phyloP scores from a whole-genome alignment of 2,329 filamentous ascomycete species.

The Coniochaeta prunicola region DNA sequence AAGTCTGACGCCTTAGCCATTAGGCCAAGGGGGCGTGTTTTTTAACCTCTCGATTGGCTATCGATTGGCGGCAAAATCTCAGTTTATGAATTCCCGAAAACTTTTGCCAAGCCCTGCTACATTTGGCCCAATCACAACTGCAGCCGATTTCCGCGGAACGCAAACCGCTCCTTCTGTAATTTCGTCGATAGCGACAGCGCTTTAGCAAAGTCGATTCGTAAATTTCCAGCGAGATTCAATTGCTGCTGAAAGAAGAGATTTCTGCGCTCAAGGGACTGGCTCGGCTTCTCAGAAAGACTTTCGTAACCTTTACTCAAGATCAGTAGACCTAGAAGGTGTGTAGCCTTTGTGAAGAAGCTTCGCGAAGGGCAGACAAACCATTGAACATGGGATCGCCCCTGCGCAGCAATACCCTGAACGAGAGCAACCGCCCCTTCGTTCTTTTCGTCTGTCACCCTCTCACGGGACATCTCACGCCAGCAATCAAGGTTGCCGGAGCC shows the following conservation, averaged over 20 bases:
- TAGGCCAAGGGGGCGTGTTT: conserved; percentile 3
- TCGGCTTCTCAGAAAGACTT: too few relatives aligned
- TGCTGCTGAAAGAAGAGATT: too few relatives aligned
- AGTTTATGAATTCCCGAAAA: background rate
- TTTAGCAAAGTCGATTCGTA: too few relatives aligned
- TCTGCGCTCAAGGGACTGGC: too few relatives aligned
- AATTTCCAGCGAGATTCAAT: too few relatives aligned
- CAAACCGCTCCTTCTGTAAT: too few relatives aligned
- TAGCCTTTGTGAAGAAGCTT: background rate
- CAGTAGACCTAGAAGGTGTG: background rate
- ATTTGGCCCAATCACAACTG: background rate
- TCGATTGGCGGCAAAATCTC: background rate
- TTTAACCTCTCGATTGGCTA: background rate
- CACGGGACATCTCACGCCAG: conserved; percentile 28
- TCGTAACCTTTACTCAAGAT: too few relatives aligned
- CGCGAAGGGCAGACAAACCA: background rate
- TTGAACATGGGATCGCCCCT: background rate
- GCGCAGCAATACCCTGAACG: background rate
- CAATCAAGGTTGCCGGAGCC: conserved; percentile 24
- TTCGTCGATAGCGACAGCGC: too few relatives aligned
- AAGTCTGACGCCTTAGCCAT: conserved; percentile 5
- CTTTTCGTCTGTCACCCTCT: conserved; percentile 27
- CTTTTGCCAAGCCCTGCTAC: background rate
- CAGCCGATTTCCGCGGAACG: too few relatives aligned
- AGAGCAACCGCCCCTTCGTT: conserved; percentile 9